Evolutionary conservation across 345 rosid species (phyloP).

Genomic region (Brassica incana): DNA sequence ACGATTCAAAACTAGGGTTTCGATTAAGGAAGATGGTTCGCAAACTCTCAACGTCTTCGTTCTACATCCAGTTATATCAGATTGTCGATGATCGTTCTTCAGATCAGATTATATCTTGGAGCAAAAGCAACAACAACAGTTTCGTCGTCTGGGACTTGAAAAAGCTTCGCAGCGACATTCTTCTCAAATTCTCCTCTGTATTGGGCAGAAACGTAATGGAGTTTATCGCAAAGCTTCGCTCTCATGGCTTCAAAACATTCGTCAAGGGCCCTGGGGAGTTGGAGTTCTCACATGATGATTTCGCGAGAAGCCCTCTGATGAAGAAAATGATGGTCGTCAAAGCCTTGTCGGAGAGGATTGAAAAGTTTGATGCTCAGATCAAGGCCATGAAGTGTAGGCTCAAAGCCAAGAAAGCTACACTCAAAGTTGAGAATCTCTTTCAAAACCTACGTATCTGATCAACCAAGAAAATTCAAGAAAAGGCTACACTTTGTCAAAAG

Average conservation of each 20-base stretch:
- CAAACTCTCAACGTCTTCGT: background rate
- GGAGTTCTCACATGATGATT: background rate
- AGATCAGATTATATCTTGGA: no score
- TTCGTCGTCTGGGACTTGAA: background rate
- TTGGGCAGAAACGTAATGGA: background rate
- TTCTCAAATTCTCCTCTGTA: background rate
- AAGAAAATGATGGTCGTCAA: background rate
- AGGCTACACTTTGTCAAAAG: no score
- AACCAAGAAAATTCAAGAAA: no score
- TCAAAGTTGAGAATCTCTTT: background rate
- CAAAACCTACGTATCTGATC: background rate
- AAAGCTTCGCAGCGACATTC: background rate
- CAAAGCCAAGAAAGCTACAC: background rate
- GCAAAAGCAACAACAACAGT: no score
- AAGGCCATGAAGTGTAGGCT: background rate
- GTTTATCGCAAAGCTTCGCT: background rate
- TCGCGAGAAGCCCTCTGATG: background rate
- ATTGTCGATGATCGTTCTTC: background rate
- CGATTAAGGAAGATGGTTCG: background rate
- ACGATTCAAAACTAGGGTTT: background rate
- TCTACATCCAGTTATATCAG: background rate
- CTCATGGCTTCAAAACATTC: no score
- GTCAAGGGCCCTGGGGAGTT: background rate
- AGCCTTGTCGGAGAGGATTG: background rate
- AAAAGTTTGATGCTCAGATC: background rate